These are phyloP conservation scores for Mediolabrus comicus DNA, from an alignment of 108 stramenopile genomes.

Conservation along the genomic window DNA sequence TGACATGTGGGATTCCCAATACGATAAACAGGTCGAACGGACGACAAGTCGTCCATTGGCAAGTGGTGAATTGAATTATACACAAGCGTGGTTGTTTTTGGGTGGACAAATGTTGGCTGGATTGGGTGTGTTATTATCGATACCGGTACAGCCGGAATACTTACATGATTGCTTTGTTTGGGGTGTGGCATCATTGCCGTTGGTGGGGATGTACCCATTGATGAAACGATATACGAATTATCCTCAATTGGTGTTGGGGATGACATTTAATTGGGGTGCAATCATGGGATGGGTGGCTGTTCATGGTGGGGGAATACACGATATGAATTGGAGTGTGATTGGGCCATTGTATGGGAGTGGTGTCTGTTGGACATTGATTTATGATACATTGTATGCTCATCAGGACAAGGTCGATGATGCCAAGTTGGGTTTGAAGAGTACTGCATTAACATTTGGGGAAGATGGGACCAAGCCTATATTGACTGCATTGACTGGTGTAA, in stretches of 20 bases:
- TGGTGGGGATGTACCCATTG: constrained; percentile 91
- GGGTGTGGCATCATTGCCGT: constrained; percentile 88
- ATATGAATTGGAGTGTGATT: constrained; percentile 67
- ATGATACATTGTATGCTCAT: constrained; percentile 99
- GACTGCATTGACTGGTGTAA: constrained; percentile 46
- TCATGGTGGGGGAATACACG: constrained; percentile 56
- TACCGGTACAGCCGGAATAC: constrained; percentile 66
- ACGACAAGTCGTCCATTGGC: constrained; percentile 92
- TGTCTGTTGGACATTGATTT: constrained; percentile 95
- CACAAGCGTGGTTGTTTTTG: constrained; percentile 82
- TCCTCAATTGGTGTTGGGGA: constrained; percentile 93
- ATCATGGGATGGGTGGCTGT: constrained; percentile 91
- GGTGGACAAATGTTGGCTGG: constrained; percentile 83
- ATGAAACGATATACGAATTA: constrained; percentile 94
- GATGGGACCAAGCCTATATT: constrained; percentile 71
- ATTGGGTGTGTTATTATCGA: constrained; percentile 81
- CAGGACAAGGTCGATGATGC: constrained; percentile 96
- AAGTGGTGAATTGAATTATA: constrained; percentile 56
- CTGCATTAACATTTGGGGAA: constrained; percentile 90
- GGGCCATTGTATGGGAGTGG: constrained; percentile 87
- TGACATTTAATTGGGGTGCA: constrained; percentile 99
- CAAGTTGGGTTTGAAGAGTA: constrained; percentile 85
- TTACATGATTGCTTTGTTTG: constrained; percentile 70
- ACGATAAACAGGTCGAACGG: constrained; percentile 86
- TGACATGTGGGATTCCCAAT: constrained; percentile 96